A percentile compares a stretch with the other conserved stretches of the same genome.
Conservation (phyloP, 2,329 filamentous ascomycete species). For the Clarireedia sp. region DNA sequence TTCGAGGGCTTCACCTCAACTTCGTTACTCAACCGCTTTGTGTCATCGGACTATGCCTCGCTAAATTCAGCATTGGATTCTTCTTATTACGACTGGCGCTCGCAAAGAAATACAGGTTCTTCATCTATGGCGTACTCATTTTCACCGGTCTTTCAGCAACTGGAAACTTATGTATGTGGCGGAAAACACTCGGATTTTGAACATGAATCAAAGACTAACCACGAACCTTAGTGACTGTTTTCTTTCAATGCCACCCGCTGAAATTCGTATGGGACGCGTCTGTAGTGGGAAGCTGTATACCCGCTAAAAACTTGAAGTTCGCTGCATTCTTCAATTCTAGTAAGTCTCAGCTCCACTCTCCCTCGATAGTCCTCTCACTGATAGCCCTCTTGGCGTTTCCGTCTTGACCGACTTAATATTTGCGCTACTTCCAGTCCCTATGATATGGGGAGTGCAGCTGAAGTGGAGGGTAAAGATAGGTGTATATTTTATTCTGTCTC, state of each 20-base stretch:
- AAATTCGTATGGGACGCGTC: too few species aligned
- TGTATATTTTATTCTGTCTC: constrained; percentile 16
- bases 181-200: too few species aligned
- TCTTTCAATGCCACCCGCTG: too few species aligned
- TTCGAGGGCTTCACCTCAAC: too few species aligned
- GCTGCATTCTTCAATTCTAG: background rate
- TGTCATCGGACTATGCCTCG: constrained; percentile 31
- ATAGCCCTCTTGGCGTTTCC: constrained; percentile 10
- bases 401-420: constrained; percentile 24
- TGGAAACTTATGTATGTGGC: too few species aligned
- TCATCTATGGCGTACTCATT: constrained; percentile 30
- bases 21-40: too few species aligned
- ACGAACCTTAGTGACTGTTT: too few species aligned
- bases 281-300: background rate
- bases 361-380: too few species aligned
- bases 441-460: constrained; percentile 36
- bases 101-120: constrained; percentile 32
- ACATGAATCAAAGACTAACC: too few species aligned
- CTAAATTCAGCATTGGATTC: constrained; percentile 41
- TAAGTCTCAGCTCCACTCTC: background rate
- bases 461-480: constrained; percentile 34
- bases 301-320: too few species aligned
- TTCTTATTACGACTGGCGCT: constrained; percentile 38
- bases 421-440: constrained; percentile 34
- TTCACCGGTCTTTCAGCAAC: background rate